Evolutionary conservation across 495 filamentous ascomycete species (phyloP), one percentile per base, ranked within the genome.

Genomic region (Aspergillus diversus): DNA sequence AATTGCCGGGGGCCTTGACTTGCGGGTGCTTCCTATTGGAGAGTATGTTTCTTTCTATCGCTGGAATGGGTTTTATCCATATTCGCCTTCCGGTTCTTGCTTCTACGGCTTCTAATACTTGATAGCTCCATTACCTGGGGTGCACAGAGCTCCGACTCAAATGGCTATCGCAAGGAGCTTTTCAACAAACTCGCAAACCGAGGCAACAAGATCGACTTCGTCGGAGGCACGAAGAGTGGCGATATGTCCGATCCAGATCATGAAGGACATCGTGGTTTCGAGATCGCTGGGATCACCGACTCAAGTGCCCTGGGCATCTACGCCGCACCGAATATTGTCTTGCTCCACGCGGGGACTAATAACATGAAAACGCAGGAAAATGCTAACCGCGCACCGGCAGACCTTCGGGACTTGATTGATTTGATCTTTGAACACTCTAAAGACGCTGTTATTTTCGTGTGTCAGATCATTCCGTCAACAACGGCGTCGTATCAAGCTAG

Each of bases 291-390:
- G 3, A 56, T 56, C 33, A n/a, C 31, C 15, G 33, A 7, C 33
- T 1, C 12, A 7, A 5, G 1, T 42, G 7, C 16, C 0, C 5
- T 1, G 35, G 21, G 33, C 11, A 11, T 37, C 5, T 12, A n/a
- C 48, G 48, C 2, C 16, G 63, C 16, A n/a, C 63, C 68, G 11
- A 71, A 66, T 51, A 35, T 64, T 9, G 63, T 68, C 3, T 59
- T 69, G 33, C 11, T 71, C 4, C 66, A 68, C 39, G 66, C 56
- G 9, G 68, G 68, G 6, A 71, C 66, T 7, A 71, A 71, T 46
- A 59, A 71, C 37, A 52, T 70, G 54, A 34, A 65, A 33, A 55
- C 53, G 1, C 5, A 15, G 9, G 27, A 16, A 9, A 54, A 58
- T 21, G 39, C 39, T 3, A 8, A 11, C 39, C 11, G 39, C 0